Conservation (phyloP, 257 asterid species). For the Phtheirospermum japonicum region DNA sequence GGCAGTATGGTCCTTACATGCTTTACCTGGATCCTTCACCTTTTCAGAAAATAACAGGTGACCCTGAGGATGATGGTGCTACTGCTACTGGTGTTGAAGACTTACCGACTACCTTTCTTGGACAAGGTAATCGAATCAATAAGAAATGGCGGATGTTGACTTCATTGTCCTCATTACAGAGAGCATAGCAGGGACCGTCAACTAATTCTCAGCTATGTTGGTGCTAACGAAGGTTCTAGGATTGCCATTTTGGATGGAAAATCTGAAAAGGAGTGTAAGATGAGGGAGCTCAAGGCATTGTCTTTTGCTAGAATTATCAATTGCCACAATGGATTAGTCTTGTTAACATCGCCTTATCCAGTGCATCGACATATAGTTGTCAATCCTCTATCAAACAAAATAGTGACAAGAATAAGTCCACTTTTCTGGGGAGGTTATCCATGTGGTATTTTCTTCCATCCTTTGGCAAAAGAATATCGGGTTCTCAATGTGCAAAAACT, state of each 20-base stretch:
- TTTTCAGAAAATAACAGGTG: too few species aligned
- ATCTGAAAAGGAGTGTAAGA: not conserved
- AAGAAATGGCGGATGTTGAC: not conserved
- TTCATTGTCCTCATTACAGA: too few species aligned
- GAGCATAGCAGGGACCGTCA: not conserved
- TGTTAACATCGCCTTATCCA: not conserved
- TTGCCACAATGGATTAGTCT: not conserved
- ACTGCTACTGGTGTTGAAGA: too few species aligned
- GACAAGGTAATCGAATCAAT: not conserved
- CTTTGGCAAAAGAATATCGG: conserved; percentile 13
- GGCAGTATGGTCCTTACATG: too few species aligned
- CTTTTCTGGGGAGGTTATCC: not conserved
- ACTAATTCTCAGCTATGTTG: not conserved
- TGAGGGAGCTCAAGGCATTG: not conserved
- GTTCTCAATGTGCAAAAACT: not conserved
- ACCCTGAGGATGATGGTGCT: too few species aligned
- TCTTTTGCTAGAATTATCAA: not conserved
- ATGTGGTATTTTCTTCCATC: conserved; percentile 20
- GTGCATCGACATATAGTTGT: not conserved
- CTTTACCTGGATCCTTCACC: too few species aligned
- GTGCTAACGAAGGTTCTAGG: not conserved
- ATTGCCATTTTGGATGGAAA: conserved; percentile 8
- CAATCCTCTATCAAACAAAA: conserved; percentile 6
- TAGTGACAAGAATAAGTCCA: not conserved
- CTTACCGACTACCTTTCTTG: not conserved